Percentiles rank a stretch among this genome's conserved stretches.
phyloP scores from a whole-genome alignment of 306 rosid genomes.

The Rubus idaeus region DNA sequence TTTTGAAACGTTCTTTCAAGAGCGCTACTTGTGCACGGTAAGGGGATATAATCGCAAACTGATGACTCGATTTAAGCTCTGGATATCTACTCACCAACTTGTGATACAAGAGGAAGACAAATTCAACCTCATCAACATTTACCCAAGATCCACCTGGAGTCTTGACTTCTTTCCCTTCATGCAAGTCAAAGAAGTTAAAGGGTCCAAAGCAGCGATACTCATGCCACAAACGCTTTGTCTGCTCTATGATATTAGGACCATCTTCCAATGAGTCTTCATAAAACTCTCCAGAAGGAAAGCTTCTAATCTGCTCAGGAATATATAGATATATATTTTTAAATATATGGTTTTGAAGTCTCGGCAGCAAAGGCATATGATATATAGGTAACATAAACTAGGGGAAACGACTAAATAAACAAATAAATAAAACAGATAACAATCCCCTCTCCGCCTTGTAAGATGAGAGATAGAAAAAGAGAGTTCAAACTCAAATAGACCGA shows the following conservation, averaged over 20 bases:
- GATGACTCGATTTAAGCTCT: slow-evolving; percentile 65
- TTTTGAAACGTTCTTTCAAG: slow-evolving; percentile 69
- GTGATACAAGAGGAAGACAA: slow-evolving; percentile 72
- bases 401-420: background rate
- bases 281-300: slow-evolving; percentile 89
- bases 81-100: slow-evolving; percentile 70
- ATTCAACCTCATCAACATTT: slow-evolving; percentile 78
- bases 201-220: slow-evolving; percentile 81
- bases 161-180: slow-evolving; percentile 67
- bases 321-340: background rate
- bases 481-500: background rate
- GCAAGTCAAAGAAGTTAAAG: slow-evolving; percentile 78
- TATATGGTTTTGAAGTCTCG: background rate
- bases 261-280: slow-evolving; percentile 76
- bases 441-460: too few relatives aligned
- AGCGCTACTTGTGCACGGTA: slow-evolving; percentile 83
- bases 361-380: background rate
- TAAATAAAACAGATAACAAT: background rate
- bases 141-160: slow-evolving; percentile 78
- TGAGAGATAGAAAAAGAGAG: background rate
- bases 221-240: slow-evolving; percentile 77
- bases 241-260: slow-evolving; percentile 52
- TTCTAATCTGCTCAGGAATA: slow-evolving; percentile 60
- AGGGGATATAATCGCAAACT: slow-evolving; percentile 83
- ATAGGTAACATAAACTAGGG: background rate